These are phyloP conservation scores for Tetrapisispora fleetii DNA, from an alignment of 805 yeast genomes.

Conservation along the genomic window DNA sequence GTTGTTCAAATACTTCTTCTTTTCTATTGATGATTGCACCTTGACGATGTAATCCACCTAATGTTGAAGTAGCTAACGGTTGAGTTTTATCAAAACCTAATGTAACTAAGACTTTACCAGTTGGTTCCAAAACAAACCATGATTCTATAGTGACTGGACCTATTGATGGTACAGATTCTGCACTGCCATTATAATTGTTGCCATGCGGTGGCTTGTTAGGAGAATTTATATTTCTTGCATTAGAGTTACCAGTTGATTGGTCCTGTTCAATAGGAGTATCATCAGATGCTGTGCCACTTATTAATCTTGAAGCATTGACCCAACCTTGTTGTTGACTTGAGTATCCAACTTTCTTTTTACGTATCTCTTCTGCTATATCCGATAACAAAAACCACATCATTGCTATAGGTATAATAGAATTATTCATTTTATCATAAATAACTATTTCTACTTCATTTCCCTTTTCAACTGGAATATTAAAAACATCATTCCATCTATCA, in stretches of 20 bases:
- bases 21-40: conserved; percentile 96
- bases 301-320: conserved; percentile 58
- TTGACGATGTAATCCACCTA: conserved; percentile 80
- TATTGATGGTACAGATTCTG: neutral
- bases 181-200: neutral
- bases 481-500: conserved; percentile 77
- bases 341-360: conserved; percentile 76
- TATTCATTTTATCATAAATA: conserved; percentile 70
- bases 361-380: conserved; percentile 88
- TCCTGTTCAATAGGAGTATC: neutral
- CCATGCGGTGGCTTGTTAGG: neutral
- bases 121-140: conserved; percentile 90
- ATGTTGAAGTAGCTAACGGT: conserved; percentile 35
- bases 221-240: neutral
- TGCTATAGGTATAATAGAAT: conserved; percentile 73
- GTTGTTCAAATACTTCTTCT: conserved; percentile 80
- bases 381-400: conserved; percentile 83
- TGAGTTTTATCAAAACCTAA: conserved; percentile 69
- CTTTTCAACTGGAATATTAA: conserved; percentile 70
- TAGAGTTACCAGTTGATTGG: neutral
- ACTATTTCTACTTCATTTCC: conserved; percentile 88
- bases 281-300: conserved; percentile 2
- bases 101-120: conserved; percentile 76
- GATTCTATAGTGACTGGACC: conserved; percentile 32
- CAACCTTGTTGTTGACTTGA: conserved; percentile 70